Evolutionary conservation across 1,284 basidiomycete species (phyloP), one percentile per base, ranked within the genome.

Genomic region (Melampsora larici-populina): DNA sequence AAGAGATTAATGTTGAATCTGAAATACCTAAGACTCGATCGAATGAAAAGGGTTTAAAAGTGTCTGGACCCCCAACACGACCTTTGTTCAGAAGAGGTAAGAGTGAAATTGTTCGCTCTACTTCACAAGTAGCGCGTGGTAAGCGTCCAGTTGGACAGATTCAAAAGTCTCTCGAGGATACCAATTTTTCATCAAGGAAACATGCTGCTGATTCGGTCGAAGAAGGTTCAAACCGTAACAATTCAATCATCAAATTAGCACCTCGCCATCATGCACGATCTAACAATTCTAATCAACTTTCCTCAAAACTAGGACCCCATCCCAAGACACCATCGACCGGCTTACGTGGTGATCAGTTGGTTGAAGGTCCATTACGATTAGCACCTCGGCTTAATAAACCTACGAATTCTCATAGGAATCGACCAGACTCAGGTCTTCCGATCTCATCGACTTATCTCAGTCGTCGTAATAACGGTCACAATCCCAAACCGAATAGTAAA

Each of bases 401-500:
- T 18, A 18, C 29, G 21, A 60, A 36, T 51, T 58, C 58, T 51
- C 67, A 64, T 49, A 51, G 67, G 24, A 18, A 66, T 24, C 66
- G 75, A 46, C 66, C 55, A 21, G 75, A 77, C 46, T 77, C 75
- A 2, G 75, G 75, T 24, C 55, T 77, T 18, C 75, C 75, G 36
- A 60, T 77, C 17, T 70, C 75, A 36, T 69, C 51, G 31, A 69
- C 69, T 17, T 70, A 70, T 26, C 55, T 77, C n/a, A 51, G 69
- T 26, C 75, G 75, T 24, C 75, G 67, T 55, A 40, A 49, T 31
- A 43, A 43, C 13, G 40, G 40, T 43, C 11, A 43, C 11, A 77
- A 81, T 24, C 80, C 70, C 29, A 66, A 46, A 7, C 70, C 82
- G 8, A 81, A 81, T 6, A 84, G 80, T 2, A 83, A 85, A 3